Conservation (phyloP, 208 protist species). For the Leishmania martiniquensis region DNA sequence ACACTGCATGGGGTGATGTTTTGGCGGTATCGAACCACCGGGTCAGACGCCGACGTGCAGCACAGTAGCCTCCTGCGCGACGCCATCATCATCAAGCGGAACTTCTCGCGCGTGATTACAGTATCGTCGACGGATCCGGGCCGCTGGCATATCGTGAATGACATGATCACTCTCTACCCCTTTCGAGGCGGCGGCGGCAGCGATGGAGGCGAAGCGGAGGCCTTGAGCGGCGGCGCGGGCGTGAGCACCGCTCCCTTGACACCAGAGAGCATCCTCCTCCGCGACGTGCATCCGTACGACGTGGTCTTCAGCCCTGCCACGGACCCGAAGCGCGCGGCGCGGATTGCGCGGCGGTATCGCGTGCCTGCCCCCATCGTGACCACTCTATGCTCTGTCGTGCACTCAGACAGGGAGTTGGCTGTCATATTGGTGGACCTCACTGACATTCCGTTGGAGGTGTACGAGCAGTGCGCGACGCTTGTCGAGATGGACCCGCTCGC, state of each 20-base stretch:
- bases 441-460: constrained; percentile 64
- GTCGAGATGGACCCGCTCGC: constrained; percentile 62
- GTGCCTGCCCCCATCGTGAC: constrained; percentile 70
- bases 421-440: constrained; percentile 67
- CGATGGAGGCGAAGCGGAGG: constrained; percentile 1
- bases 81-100: constrained; percentile 67
- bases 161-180: constrained; percentile 80
- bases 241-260: constrained; percentile 13
- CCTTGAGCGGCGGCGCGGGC: background rate
- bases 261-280: constrained; percentile 38
- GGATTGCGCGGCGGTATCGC: constrained; percentile 48
- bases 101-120: constrained; percentile 72
- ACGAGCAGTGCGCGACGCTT: constrained; percentile 67
- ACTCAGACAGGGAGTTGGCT: constrained; percentile 63
- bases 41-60: constrained; percentile 25
- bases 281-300: constrained; percentile 59
- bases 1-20: constrained; percentile 85
- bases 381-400: constrained; percentile 46
- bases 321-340: constrained; percentile 51
- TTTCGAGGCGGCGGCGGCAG: constrained; percentile 38
- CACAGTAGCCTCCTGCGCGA: constrained; percentile 25
- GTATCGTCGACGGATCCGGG: constrained; percentile 51
- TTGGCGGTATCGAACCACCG: constrained; percentile 60
- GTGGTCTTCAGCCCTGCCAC: constrained; percentile 67
- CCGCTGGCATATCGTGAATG: constrained; percentile 79